Conservation (phyloP, 2,329 filamentous ascomycete species). For the Peltaster fructicola region DNA sequence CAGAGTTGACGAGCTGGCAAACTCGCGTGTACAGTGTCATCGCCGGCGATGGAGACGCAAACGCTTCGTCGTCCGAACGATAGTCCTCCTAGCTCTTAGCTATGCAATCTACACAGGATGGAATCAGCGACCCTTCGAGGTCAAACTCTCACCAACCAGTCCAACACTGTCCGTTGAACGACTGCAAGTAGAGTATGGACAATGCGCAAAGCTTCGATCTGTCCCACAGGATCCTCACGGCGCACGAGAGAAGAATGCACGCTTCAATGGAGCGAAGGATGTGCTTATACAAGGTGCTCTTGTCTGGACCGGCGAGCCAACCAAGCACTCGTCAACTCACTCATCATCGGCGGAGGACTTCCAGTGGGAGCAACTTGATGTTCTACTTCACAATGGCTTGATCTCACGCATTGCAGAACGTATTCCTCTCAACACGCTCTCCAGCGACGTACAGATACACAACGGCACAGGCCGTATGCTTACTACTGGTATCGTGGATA, state of each 20-base stretch:
- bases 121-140: too few relatives aligned
- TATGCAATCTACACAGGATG: too few relatives aligned
- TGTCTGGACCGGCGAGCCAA: conserved; percentile 47
- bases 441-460: conserved; percentile 33
- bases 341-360: too few relatives aligned
- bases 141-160: conserved; percentile 69
- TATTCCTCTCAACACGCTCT: conserved; percentile 27
- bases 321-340: too few relatives aligned
- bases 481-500: conserved; percentile 52
- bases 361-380: conserved; percentile 41
- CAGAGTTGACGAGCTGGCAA: conserved; percentile 2
- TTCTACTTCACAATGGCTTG: conserved; percentile 43
- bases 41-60: too few relatives aligned
- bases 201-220: conserved; percentile 37
- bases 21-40: too few relatives aligned
- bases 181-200: conserved; percentile 36
- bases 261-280: conserved; percentile 40
- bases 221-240: conserved; percentile 40
- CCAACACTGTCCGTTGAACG: conserved; percentile 44
- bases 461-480: conserved; percentile 43
- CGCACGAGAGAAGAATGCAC: conserved; percentile 39
- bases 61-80: too few relatives aligned
- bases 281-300: conserved; percentile 49
- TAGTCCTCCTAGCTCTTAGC: too few relatives aligned
- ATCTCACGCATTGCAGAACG: conserved; percentile 35